These are phyloP conservation scores for Aspergillus latus DNA, from an alignment of 2,329 filamentous ascomycete species.

Conservation along the genomic window DNA sequence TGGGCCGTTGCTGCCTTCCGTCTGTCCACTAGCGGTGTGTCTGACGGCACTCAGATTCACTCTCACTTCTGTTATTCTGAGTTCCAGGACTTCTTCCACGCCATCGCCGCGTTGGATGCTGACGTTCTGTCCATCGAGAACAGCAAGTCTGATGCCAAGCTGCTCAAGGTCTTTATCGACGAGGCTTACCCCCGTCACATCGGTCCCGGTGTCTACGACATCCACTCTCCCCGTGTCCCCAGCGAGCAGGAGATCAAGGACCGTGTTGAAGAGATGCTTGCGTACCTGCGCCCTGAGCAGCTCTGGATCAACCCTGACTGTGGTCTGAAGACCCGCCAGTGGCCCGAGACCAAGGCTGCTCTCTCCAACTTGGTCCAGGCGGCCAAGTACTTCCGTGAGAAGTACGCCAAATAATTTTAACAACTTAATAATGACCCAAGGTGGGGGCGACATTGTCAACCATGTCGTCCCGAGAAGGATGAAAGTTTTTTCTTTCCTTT, in stretches of 20 bases:
- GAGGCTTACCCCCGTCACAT: constrained; percentile 97
- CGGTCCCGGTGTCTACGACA: constrained; percentile 98
- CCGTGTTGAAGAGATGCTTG: constrained; percentile 96
- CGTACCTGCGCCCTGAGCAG: constrained; percentile 95
- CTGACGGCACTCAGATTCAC: constrained; percentile 98
- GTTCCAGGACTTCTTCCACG: constrained; percentile 99
- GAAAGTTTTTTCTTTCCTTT: constrained; percentile 25
- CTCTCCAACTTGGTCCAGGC: constrained; percentile 97
- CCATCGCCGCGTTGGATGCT: constrained; percentile 94
- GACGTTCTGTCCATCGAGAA: constrained; percentile 99
- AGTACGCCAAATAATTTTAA: constrained; percentile 56
- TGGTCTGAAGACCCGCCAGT: constrained; percentile 98
- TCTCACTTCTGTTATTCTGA: constrained; percentile 99
- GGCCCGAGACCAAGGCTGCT: constrained; percentile 97
- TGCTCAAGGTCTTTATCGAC: constrained; percentile 97
- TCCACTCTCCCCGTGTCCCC: constrained; percentile 97
- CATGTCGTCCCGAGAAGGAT: constrained; percentile 34
- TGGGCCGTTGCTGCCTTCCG: constrained; percentile 99
- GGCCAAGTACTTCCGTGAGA: constrained; percentile 92
- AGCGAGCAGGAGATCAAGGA: constrained; percentile 98
- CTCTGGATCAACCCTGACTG: constrained; percentile 99
- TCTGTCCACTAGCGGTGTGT: constrained; percentile 86
- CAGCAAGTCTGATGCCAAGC: constrained; percentile 99
- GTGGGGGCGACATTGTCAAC: constrained; percentile 40
- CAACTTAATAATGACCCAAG: constrained; percentile 22